These are phyloP conservation scores for Dryadomyces quercivorus DNA, from an alignment of 2,329 filamentous ascomycete genomes.

Conservation along the genomic window DNA sequence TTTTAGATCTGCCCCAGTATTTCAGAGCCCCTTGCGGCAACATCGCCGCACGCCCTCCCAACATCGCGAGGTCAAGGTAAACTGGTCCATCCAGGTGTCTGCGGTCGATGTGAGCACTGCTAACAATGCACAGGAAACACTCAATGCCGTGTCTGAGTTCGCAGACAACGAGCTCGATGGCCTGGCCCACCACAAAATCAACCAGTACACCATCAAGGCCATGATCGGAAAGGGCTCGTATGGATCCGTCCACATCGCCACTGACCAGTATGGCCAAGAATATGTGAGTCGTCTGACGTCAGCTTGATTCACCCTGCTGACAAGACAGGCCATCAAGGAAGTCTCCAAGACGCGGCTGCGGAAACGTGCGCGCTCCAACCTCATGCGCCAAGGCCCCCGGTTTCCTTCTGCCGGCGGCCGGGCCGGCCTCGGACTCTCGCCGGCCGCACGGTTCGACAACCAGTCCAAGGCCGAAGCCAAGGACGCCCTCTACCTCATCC, in stretches of 20 bases:
- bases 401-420: slow-evolving; percentile 27
- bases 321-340: slow-evolving; percentile 78
- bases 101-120: neutral
- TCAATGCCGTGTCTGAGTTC: slow-evolving; percentile 81
- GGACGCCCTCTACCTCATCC: slow-evolving; percentile 72
- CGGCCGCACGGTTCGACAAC: slow-evolving; percentile 13
- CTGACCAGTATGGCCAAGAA: slow-evolving; percentile 84
- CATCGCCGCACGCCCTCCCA: slow-evolving; percentile 45
- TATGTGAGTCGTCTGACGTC: slow-evolving; percentile 51
- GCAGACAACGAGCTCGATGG: slow-evolving; percentile 76
- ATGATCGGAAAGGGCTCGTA: slow-evolving; percentile 97
- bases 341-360: slow-evolving; percentile 88
- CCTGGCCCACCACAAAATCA: slow-evolving; percentile 71
- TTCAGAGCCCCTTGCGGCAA: slow-evolving; percentile 43
- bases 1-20: slow-evolving; percentile 29
- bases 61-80: slow-evolving; percentile 46
- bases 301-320: neutral
- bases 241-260: slow-evolving; percentile 80
- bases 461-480: slow-evolving; percentile 48
- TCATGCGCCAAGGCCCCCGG: slow-evolving; percentile 45
- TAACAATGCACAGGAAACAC: slow-evolving; percentile 58
- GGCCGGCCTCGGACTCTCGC: slow-evolving; percentile 23
- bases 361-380: slow-evolving; percentile 81
- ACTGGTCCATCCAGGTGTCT: slow-evolving; percentile 5
- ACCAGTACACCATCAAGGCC: slow-evolving; percentile 87